phyloP scores from a whole-genome alignment of 768 basidiomycete genomes.

The Megacollybia marginata region DNA sequence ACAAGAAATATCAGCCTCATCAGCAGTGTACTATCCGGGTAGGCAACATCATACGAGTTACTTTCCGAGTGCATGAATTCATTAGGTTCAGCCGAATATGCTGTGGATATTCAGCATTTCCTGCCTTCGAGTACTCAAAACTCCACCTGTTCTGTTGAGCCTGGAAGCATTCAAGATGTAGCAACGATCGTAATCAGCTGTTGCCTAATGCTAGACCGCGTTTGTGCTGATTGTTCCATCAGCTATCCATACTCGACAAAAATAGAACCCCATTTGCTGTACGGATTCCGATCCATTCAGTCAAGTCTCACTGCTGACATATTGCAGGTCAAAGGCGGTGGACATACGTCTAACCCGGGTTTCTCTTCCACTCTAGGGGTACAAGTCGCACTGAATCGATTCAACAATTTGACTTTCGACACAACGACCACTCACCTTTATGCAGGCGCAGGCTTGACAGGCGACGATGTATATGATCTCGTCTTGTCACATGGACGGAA shows the following conservation, averaged over 20 bases:
- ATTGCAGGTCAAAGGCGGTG: constrained; percentile 43
- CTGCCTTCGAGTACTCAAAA: constrained; percentile 32
- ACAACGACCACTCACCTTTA: constrained; percentile 27
- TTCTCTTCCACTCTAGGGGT: constrained; percentile 58
- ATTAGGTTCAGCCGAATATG: too few species aligned
- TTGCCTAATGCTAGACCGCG: not conserved
- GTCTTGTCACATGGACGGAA: constrained; percentile 26
- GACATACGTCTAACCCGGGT: constrained; percentile 45
- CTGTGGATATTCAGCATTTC: too few species aligned
- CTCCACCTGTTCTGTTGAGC: constrained; percentile 50
- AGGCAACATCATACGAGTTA: too few species aligned
- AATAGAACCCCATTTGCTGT: constrained; percentile 46
- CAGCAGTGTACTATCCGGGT: too few species aligned
- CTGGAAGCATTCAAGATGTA: constrained; percentile 45
- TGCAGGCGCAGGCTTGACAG: constrained; percentile 42
- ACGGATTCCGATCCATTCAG: too few species aligned
- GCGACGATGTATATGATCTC: constrained; percentile 51
- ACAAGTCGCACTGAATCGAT: constrained; percentile 47
- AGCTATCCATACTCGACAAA: constrained; percentile 42
- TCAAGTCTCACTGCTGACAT: too few species aligned
- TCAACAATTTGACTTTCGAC: constrained; percentile 38
- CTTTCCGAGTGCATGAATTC: too few species aligned
- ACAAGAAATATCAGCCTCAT: too few species aligned
- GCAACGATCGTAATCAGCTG: constrained; percentile 34
- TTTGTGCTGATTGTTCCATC: not conserved